Conservation (phyloP, 129 eudicot genomes). For the Deinandra increscens region DNA sequence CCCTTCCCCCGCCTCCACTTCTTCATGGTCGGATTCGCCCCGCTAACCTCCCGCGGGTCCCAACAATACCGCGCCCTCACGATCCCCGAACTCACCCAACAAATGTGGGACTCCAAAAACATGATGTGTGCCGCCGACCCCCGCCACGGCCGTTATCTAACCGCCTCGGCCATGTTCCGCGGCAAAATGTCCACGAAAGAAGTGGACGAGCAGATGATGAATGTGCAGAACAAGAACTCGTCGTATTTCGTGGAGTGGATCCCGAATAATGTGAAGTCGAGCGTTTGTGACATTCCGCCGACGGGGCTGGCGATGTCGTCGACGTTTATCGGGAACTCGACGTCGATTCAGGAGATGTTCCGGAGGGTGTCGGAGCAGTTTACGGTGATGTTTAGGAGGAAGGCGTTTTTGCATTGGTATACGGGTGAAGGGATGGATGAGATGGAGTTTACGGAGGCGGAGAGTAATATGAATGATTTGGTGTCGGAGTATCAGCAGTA, state of each 20-base stretch:
- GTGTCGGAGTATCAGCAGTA: constrained; percentile 78
- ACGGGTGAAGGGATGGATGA: constrained; percentile 71
- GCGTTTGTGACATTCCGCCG: constrained; percentile 69
- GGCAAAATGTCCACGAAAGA: constrained; percentile 73
- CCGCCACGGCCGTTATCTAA: constrained; percentile 71
- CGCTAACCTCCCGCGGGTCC: constrained; percentile 62
- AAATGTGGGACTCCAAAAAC: constrained; percentile 79
- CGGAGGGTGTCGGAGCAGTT: constrained; percentile 70
- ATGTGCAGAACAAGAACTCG: constrained; percentile 68
- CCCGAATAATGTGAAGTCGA: constrained; percentile 70
- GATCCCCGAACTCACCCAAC: constrained; percentile 71
- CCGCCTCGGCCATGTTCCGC: constrained; percentile 67
- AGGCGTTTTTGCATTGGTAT: constrained; percentile 71
- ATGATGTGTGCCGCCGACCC: constrained; percentile 83
- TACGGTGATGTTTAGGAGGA: constrained; percentile 65
- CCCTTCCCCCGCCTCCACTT: constrained; percentile 85
- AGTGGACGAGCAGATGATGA: constrained; percentile 69
- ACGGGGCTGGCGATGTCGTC: constrained; percentile 67
- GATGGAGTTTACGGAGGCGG: constrained; percentile 75
- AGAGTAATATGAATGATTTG: constrained; percentile 72
- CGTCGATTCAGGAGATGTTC: constrained; percentile 74
- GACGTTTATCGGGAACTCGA: constrained; percentile 68
- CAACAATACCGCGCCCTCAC: constrained; percentile 64
- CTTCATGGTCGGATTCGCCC: constrained; percentile 84
- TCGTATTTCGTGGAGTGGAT: constrained; percentile 79